Conservation (phyloP, 179 eudicot genomes). For the Vitellaria paradoxa region DNA sequence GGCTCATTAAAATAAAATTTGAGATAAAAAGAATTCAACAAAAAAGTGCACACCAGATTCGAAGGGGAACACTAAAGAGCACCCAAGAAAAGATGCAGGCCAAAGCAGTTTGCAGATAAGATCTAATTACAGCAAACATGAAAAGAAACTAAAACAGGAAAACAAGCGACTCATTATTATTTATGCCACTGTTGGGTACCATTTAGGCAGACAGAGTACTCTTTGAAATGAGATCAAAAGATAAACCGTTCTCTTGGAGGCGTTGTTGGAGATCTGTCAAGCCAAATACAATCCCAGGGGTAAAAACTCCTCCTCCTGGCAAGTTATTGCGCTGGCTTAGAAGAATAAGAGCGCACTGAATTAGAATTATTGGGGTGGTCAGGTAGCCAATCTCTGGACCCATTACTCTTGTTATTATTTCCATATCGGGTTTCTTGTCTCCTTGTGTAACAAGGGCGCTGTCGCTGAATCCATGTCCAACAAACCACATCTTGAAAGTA, state of each 20-base stretch:
- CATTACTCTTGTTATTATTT: slow-evolving; percentile 73
- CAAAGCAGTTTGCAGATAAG: too few species aligned
- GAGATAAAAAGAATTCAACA: background rate
- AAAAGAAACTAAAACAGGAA: background rate
- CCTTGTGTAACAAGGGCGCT: slow-evolving; percentile 23
- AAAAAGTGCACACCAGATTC: background rate
- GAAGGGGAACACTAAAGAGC: background rate
- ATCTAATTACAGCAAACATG: background rate
- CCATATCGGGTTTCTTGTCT: slow-evolving; percentile 55
- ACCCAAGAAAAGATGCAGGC: too few species aligned
- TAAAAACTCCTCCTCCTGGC: slow-evolving; percentile 79
- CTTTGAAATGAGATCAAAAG: slow-evolving; percentile 76
- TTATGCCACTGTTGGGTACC: background rate
- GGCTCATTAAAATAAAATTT: background rate
- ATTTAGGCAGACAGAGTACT: slow-evolving; percentile 30
- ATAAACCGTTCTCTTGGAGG: slow-evolving; percentile 76
- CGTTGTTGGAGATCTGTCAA: slow-evolving; percentile 75
- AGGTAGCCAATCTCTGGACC: slow-evolving; percentile 89
- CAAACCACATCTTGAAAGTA: slow-evolving; percentile 83
- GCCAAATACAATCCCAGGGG: slow-evolving; percentile 89
- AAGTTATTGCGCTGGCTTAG: slow-evolving; percentile 52
- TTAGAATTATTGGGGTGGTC: slow-evolving; percentile 64
- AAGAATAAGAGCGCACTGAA: slow-evolving; percentile 73
- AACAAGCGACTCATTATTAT: background rate
- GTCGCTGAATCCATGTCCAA: slow-evolving; percentile 68